phyloP scores from a whole-genome alignment of 2,329 filamentous ascomycete genomes.

The Podosphaera aphanis region DNA sequence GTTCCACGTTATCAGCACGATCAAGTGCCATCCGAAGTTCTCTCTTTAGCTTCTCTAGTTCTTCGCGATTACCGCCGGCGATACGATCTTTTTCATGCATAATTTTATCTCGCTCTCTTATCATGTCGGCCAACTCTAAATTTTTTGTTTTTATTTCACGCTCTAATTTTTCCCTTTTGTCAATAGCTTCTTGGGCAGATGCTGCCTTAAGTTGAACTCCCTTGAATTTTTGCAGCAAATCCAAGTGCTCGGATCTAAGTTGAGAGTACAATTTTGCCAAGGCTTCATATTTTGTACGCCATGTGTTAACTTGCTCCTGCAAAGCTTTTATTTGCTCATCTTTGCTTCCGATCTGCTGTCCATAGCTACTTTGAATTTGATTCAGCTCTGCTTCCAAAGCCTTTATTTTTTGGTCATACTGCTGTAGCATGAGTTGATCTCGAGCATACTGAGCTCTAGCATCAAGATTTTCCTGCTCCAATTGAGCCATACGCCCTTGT shows the following conservation, averaged over 20 bases:
- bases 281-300: constrained; percentile 91
- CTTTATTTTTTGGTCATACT: constrained; percentile 89
- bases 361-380: constrained; percentile 61
- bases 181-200: constrained; percentile 90
- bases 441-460: constrained; percentile 86
- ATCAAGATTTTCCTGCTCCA: constrained; percentile 86
- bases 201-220: constrained; percentile 85
- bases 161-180: constrained; percentile 80
- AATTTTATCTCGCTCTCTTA: constrained; percentile 80
- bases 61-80: constrained; percentile 72
- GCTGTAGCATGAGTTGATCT: constrained; percentile 91
- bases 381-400: constrained; percentile 68
- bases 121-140: constrained; percentile 95
- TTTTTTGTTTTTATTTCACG: constrained; percentile 99
- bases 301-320: constrained; percentile 94
- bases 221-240: constrained; percentile 91
- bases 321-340: constrained; percentile 84
- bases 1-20: constrained; percentile 74
- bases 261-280: constrained; percentile 94
- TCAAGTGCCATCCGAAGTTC: constrained; percentile 84
- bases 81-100: constrained; percentile 78
- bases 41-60: constrained; percentile 80
- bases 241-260: constrained; percentile 79
- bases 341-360: constrained; percentile 67
- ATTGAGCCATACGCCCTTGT: constrained; percentile 79